These are phyloP conservation scores for Isatis tinctoria DNA, from an alignment of 345 rosid species.

Conservation along the genomic window DNA sequence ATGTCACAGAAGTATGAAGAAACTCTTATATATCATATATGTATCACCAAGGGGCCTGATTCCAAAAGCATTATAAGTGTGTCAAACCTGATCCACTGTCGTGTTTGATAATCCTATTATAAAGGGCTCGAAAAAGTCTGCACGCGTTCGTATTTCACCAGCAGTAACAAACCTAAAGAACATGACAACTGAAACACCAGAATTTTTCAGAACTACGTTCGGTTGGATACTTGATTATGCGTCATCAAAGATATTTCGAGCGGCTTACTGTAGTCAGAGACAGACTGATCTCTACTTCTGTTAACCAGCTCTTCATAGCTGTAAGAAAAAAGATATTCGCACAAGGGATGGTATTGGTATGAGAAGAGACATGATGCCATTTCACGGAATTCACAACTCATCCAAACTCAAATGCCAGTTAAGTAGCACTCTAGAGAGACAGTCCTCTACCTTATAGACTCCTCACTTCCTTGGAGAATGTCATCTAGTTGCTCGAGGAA, in stretches of 20 bases:
- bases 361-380: slow-evolving; percentile 4
- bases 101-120: slow-evolving; percentile 74
- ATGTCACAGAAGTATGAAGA: background rate
- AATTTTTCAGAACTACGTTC: slow-evolving; percentile 34
- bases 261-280: slow-evolving; percentile 86
- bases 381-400: slow-evolving; percentile 4
- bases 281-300: slow-evolving; percentile 85
- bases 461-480: slow-evolving; percentile 77
- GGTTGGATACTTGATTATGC: background rate
- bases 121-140: slow-evolving; percentile 90
- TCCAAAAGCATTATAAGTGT: background rate
- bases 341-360: background rate
- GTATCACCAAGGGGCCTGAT: background rate
- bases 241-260: slow-evolving; percentile 3
- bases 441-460: slow-evolving; percentile 58
- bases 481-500: slow-evolving; percentile 89
- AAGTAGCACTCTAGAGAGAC: background rate
- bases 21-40: background rate
- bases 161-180: slow-evolving; percentile 99
- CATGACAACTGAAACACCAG: slow-evolving; percentile 85
- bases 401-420: background rate
- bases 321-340: slow-evolving; percentile 27
- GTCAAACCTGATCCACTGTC: slow-evolving; percentile 90
- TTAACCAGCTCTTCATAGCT: slow-evolving; percentile 77
- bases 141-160: slow-evolving; percentile 84